A percentile compares a stretch with the other conserved stretches of the same genome.
phyloP scores from a whole-genome alignment of 129 eudicot species.

The Silybum marianum region DNA sequence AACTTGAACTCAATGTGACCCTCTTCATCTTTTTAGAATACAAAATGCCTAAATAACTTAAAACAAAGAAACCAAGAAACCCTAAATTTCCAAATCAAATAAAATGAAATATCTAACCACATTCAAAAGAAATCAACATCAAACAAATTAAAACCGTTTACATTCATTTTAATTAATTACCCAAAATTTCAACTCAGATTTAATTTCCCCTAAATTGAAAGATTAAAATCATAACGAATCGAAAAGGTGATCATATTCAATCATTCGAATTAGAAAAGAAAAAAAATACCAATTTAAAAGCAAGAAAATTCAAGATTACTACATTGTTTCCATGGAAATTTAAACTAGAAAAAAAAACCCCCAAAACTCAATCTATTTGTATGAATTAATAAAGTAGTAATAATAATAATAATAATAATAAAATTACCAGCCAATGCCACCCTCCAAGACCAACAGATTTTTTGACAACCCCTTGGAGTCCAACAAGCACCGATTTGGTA shows the following conservation, averaged over 20 bases:
- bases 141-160: neutral
- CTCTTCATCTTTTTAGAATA: neutral
- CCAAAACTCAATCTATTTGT: too few relatives aligned
- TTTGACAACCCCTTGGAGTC: conserved; percentile 73
- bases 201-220: neutral
- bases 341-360: neutral
- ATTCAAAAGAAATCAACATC: neutral
- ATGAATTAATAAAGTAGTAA: too few relatives aligned
- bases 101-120: neutral
- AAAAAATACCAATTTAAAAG: neutral
- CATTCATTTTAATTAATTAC: neutral
- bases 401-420: neutral
- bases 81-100: neutral
- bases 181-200: neutral
- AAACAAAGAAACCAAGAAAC: neutral
- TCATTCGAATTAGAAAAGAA: neutral
- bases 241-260: too few relatives aligned
- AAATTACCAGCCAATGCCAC: conserved; percentile 84
- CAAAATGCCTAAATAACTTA: neutral
- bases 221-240: neutral
- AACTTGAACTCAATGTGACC: neutral
- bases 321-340: neutral
- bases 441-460: conserved; percentile 87
- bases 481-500: conserved; percentile 36
- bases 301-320: neutral